These are phyloP conservation scores for Colletotrichum brevisporum DNA, from an alignment of 2,329 filamentous ascomycete species.

Conservation along the genomic window DNA sequence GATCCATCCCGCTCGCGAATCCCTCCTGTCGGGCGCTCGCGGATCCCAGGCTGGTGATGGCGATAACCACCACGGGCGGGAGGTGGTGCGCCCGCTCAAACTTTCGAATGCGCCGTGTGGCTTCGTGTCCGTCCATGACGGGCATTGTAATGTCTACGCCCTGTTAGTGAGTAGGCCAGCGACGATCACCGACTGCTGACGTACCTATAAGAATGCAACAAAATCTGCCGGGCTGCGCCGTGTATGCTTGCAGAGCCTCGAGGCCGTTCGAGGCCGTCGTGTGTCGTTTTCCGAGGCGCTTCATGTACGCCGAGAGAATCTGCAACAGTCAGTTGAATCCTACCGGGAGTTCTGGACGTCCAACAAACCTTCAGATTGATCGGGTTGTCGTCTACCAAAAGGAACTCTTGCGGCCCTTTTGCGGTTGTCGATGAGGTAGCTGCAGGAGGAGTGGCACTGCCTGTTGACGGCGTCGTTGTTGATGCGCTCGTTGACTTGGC, in stretches of 20 bases:
- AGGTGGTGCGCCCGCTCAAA: constrained; percentile 56
- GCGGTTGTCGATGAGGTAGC: background rate
- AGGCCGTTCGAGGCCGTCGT: constrained; percentile 58
- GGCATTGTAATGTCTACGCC: constrained; percentile 62
- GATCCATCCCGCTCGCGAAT: constrained; percentile 59
- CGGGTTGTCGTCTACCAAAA: constrained; percentile 54
- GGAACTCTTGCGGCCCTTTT: constrained; percentile 42
- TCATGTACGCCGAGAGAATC: constrained; percentile 53
- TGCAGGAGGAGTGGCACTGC: background rate
- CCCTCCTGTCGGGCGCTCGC: constrained; percentile 59
- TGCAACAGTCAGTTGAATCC: constrained; percentile 25
- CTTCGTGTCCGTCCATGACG: constrained; percentile 58
- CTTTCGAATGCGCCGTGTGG: constrained; percentile 56
- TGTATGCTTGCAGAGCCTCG: constrained; percentile 54
- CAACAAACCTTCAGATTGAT: constrained; percentile 49
- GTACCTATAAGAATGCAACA: constrained; percentile 42
- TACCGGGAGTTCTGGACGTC: no score
- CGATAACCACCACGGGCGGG: constrained; percentile 57
- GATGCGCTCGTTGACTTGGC: background rate
- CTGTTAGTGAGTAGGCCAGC: constrained; percentile 32
- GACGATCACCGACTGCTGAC: background rate
- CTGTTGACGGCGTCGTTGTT: constrained; percentile 3
- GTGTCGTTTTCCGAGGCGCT: constrained; percentile 53
- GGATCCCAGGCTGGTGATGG: constrained; percentile 60
- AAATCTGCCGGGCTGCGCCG: constrained; percentile 25